Evolutionary conservation across 2,329 filamentous ascomycete genomes (phyloP), one percentile per base, ranked within the genome.

Genomic region (Bipolaris cookei): DNA sequence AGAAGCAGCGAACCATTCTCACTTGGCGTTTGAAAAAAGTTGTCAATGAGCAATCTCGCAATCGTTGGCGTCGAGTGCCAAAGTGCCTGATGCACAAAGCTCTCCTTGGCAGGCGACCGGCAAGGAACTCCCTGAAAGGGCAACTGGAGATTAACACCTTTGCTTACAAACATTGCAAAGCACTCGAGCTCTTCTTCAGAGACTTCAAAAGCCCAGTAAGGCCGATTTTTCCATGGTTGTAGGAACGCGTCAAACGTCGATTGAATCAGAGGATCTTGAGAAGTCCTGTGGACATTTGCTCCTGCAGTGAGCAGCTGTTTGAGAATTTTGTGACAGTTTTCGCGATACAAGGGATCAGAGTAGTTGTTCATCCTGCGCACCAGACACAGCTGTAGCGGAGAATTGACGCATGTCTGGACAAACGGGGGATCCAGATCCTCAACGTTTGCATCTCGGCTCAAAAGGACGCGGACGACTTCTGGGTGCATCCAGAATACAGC

Each of bases 401-500:
- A 71, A 10, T 62, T 46, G 7, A 57, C 23, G 0, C 55, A 63
- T 1, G 56, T 21, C 13, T 53, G 51, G 8, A 38, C 18, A 11
- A 61, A 55, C 6, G 61, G 63, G 1, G 55, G 52, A 3, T 62
- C 58, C 4, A 37, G 23, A 23, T 67, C 68, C n/a, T 76, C 65
- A 1, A 72, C 61, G 7, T 59, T 60, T 5, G 69, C 74, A 18
- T 72, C 73, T 56, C 61, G 60, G 28, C 66, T 67, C 4, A 76
- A 55, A 5, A 76, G 60, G 1, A 73, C 54, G 7, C 67, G 64
- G 8, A 76, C 71, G 20, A 74, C 50, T 2, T 73, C 63, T 1
- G 73, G 69, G 0, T 65, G 60, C 30, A 69, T 69, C 70, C 71
- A 74, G 47, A 70, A 71, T 0, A 68, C 68, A 4, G 72, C 71